Conservation (phyloP, 2,329 filamentous ascomycete species). For the Pseudogymnoascus sp. region DNA sequence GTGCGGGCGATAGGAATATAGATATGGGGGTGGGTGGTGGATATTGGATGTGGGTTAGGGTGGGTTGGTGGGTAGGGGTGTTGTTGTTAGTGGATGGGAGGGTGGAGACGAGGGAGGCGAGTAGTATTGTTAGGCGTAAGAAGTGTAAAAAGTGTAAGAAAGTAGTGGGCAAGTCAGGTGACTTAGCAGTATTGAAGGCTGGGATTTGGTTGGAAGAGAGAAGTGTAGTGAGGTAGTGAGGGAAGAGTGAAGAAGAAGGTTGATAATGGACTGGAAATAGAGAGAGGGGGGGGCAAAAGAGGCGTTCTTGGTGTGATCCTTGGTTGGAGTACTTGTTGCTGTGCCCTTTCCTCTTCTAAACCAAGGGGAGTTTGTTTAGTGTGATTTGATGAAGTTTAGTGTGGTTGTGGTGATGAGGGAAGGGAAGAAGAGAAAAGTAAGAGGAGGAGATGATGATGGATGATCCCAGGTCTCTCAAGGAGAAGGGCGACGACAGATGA, state of each 20-base stretch:
- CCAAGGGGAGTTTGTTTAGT: background rate
- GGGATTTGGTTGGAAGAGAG: no score
- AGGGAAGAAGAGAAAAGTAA: background rate
- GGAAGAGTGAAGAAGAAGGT: no score
- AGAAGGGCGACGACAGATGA: background rate
- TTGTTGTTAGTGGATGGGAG: conserved; percentile 7
- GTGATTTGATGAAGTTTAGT: background rate
- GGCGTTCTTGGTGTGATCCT: background rate
- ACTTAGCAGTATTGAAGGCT: background rate
- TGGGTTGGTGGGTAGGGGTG: conserved; percentile 13
- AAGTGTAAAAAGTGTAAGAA: background rate
- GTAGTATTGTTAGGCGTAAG: background rate
- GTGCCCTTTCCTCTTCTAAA: background rate
- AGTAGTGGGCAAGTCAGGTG: conserved; percentile 11
- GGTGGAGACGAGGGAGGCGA: conserved; percentile 17
- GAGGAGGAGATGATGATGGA: background rate
- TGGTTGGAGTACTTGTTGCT: background rate
- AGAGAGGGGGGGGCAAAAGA: background rate
- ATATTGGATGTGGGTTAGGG: conserved; percentile 8
- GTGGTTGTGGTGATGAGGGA: background rate
- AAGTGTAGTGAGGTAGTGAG: no score
- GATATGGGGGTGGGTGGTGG: conserved; percentile 13
- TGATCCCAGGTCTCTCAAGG: background rate
- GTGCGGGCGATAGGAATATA: conserved; percentile 10
- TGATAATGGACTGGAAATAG: no score